Conservation (phyloP, 371 early-diverging fungal genomes). For the Mycotypha africana region DNA sequence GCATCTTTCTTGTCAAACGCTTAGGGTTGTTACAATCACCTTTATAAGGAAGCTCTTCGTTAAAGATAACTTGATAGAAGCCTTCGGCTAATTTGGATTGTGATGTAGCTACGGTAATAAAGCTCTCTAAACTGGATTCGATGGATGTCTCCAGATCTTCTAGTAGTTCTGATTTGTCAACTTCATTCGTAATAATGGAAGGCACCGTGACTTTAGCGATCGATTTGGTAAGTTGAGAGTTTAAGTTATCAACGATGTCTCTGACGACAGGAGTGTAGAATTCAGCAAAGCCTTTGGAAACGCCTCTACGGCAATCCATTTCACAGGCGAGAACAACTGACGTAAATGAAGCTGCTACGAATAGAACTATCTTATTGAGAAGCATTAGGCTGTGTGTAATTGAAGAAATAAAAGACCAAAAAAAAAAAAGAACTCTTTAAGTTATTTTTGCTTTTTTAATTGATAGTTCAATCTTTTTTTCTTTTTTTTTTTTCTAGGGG, state of each 20-base stretch:
- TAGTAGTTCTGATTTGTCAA: slow-evolving; percentile 27
- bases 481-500: background rate
- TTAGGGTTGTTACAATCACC: slow-evolving; percentile 60
- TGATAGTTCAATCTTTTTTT: slow-evolving; percentile 4
- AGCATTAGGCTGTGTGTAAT: slow-evolving; percentile 2
- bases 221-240: slow-evolving; percentile 22
- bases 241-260: slow-evolving; percentile 20
- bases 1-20: slow-evolving; percentile 44
- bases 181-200: slow-evolving; percentile 16
- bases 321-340: slow-evolving; percentile 45
- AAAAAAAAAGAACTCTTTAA: background rate
- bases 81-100: slow-evolving; percentile 28
- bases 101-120: slow-evolving; percentile 15
- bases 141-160: slow-evolving; percentile 21
- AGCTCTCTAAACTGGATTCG: slow-evolving; percentile 12
- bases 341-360: background rate
- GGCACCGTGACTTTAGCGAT: slow-evolving; percentile 23
- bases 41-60: slow-evolving; percentile 53
- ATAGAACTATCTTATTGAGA: slow-evolving; percentile 5
- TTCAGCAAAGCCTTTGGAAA: slow-evolving; percentile 48
- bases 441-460: background rate
- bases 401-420: slow-evolving; percentile 3
- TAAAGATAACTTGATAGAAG: slow-evolving; percentile 48
- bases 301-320: slow-evolving; percentile 48
- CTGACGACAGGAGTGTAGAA: slow-evolving; percentile 37